Percentiles rank a stretch among this genome's conserved stretches.
Conservation (phyloP, 2,329 filamentous ascomycete species). For the Penicillium brasilianum region DNA sequence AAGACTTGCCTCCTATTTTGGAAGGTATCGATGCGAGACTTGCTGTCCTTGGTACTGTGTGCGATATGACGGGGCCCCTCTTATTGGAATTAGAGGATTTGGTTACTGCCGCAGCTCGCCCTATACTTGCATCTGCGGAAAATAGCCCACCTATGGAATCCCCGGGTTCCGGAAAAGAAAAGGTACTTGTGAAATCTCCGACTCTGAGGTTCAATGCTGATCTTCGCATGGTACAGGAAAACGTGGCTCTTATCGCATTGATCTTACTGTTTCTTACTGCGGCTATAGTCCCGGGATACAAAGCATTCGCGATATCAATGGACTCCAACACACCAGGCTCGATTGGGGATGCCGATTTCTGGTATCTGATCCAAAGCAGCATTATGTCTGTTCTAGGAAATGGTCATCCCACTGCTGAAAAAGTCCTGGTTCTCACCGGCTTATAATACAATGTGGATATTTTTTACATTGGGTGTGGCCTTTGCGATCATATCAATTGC, state of each 20-base stretch:
- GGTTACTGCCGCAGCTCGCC: not conserved
- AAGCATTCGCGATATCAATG: slow-evolving; percentile 8
- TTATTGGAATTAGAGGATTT: not conserved
- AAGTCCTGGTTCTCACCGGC: slow-evolving; percentile 6
- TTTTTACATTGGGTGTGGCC: not conserved
- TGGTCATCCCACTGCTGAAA: slow-evolving; percentile 5
- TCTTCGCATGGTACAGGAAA: not conserved
- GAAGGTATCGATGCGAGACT: slow-evolving; percentile 7
- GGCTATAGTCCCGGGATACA: slow-evolving; percentile 9
- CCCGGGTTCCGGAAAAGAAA: not conserved
- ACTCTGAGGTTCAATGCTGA: not conserved
- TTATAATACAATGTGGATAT: slow-evolving; percentile 8
- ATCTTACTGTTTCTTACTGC: slow-evolving; percentile 6
- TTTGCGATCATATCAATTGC: slow-evolving; percentile 4
- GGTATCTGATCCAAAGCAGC: slow-evolving; percentile 9
- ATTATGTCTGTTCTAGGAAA: slow-evolving; percentile 6
- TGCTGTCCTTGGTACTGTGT: slow-evolving; percentile 2
- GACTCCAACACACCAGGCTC: slow-evolving; percentile 1
- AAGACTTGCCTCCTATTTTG: slow-evolving; percentile 4
- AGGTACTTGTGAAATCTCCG: not conserved
- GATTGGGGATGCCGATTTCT: slow-evolving; percentile 4
- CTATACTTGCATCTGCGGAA: not conserved
- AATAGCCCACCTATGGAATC: not conserved
- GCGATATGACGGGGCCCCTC: not conserved
- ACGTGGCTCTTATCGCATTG: not conserved